These are phyloP conservation scores for Epichloe sp. DNA, from an alignment of 2,329 filamentous ascomycete species.

Conservation along the genomic window DNA sequence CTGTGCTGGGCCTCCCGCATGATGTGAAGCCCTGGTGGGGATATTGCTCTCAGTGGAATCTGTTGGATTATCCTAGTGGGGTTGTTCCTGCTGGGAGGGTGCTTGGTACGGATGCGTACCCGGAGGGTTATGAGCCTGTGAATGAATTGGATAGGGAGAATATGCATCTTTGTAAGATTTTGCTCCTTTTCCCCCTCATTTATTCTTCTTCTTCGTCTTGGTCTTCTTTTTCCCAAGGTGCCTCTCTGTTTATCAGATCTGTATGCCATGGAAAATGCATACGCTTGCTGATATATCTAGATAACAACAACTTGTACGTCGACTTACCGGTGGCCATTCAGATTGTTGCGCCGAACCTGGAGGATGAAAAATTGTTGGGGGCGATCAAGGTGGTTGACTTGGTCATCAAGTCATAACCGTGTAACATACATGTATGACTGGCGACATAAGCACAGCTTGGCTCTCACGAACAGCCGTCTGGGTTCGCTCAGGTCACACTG, in stretches of 20 bases:
- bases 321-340: slow-evolving; percentile 10
- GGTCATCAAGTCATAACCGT: background rate
- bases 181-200: background rate
- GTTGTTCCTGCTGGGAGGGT: slow-evolving; percentile 9
- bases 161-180: slow-evolving; percentile 8
- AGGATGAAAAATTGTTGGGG: slow-evolving; percentile 10
- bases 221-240: too few relatives aligned
- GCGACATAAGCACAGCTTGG: background rate
- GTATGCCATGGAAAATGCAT: too few relatives aligned
- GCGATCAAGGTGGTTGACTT: slow-evolving; percentile 9
- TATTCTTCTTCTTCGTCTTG: too few relatives aligned
- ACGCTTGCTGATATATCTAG: slow-evolving; percentile 1
- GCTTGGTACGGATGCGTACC: slow-evolving; percentile 7
- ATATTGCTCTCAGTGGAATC: slow-evolving; percentile 55
- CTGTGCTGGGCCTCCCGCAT: slow-evolving; percentile 35
- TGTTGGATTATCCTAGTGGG: slow-evolving; percentile 48
- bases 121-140: slow-evolving; percentile 5
- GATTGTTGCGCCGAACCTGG: slow-evolving; percentile 8
- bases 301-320: slow-evolving; percentile 7
- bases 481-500: too few relatives aligned
- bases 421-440: background rate
- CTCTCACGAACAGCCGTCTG: too few relatives aligned
- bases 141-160: slow-evolving; percentile 10
- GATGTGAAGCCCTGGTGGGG: slow-evolving; percentile 39
- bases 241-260: too few relatives aligned